Conservation (phyloP, 192 early-diverging fungal genomes). For the Globomyces pollinis-pini region DNA sequence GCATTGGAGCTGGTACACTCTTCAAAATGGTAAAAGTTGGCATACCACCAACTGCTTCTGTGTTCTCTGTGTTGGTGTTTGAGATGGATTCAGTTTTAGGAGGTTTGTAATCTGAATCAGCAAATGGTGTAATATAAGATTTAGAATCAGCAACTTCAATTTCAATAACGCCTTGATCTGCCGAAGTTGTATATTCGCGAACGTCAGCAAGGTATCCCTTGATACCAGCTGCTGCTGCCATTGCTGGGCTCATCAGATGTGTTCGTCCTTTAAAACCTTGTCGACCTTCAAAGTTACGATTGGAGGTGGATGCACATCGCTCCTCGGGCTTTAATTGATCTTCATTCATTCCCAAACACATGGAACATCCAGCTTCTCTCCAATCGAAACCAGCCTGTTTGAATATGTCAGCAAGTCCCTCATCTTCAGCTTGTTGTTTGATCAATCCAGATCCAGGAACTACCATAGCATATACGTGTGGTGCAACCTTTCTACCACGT, state of each 20-base stretch:
- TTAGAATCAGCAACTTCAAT: constrained; percentile 21
- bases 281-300: constrained; percentile 67
- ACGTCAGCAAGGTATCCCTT: constrained; percentile 56
- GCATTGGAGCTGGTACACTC: constrained; percentile 51
- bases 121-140: constrained; percentile 12
- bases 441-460: constrained; percentile 67
- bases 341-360: constrained; percentile 66
- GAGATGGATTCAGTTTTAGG: constrained; percentile 9
- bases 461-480: constrained; percentile 58
- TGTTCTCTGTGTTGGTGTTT: constrained; percentile 9
- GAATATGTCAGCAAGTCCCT: constrained; percentile 61
- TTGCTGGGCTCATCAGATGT: constrained; percentile 55
- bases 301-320: constrained; percentile 65
- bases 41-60: constrained; percentile 35
- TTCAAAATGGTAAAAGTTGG: constrained; percentile 51
- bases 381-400: constrained; percentile 65
- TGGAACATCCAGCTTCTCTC: constrained; percentile 49
- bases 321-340: constrained; percentile 61
- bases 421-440: constrained; percentile 62
- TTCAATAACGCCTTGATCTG: constrained; percentile 14
- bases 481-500: constrained; percentile 49
- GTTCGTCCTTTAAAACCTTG: constrained; percentile 62
- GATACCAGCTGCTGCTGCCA: constrained; percentile 66
- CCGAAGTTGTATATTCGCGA: constrained; percentile 25
- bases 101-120: background rate